Base-by-base conservation (phyloP, 1,284 basidiomycete species). In the Amylostereum chailletii region DNA sequence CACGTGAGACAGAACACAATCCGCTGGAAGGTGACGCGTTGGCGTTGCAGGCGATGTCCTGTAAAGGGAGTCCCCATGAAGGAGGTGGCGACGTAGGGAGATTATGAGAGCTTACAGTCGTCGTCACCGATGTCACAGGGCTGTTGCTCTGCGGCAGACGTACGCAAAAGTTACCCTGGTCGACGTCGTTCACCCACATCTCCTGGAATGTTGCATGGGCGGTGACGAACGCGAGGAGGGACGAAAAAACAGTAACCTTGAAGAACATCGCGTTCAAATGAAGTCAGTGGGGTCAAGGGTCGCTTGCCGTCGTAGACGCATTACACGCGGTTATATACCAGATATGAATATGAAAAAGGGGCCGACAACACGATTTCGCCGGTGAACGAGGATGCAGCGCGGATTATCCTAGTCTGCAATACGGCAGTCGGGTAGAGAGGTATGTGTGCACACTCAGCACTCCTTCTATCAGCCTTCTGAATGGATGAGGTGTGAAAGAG, bases 141-240 rank as follows among this genome's bases (percentile, higher is more conserved):
- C 59, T 67, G 62, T 78, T 77, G 60, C 68, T 74, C 19, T 57
- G 57, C 4, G 73, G 72, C 26, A 64, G 51, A 34, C 76, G 69
- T 37, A 71, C 72, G 57, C 75, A 77, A 40, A 68, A 70, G 32
- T 58, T 63, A 46, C 72, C 75, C 54, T 72, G 69, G 58, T 76
- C 75, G 34, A 75, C 70, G 47, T 67, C 69, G 50, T 74, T 75
- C 50, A 77, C 68, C 74, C 75, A 77, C 44, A 77, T 56, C 54
- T 76, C 67, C 59, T 78, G 75, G 65, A 74, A 78, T 3, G 75
- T 77, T 27, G 75, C 71, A 57, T 77, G 75, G 4, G 73, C 72
- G 27, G 68, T 61, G 9, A 58, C 74, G 37, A 65, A 68, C 3
- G 68, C 68, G 45, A 66, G 56, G 38, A 74, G 57, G 31, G 65